These are phyloP conservation scores for Leptomonas pyrrhocoris DNA, from an alignment of 208 protist species.

Conservation along the genomic window DNA sequence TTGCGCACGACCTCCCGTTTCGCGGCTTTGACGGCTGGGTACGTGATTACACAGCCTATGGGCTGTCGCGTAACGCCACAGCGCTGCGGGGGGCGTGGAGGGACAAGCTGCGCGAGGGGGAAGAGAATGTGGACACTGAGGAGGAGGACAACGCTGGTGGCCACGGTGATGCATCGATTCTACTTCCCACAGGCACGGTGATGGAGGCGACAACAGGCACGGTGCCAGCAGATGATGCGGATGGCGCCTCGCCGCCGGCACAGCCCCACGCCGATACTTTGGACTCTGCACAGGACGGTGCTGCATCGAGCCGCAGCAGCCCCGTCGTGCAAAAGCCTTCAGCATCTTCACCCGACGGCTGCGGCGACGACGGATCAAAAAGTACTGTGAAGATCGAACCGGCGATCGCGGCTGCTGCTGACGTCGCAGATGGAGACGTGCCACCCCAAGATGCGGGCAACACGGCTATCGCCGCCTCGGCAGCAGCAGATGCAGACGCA, in stretches of 20 bases:
- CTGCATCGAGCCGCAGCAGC: not conserved
- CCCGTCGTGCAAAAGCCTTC: not conserved
- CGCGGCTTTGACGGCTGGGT: conserved; percentile 35
- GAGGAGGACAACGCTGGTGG: not conserved
- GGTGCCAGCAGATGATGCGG: not conserved
- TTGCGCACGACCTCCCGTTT: conserved; percentile 33
- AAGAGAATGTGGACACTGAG: not conserved
- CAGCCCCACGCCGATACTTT: not conserved
- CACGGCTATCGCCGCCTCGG: not conserved
- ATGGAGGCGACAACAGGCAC: not conserved
- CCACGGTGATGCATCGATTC: not conserved
- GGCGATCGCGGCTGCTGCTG: not conserved
- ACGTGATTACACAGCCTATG: conserved; percentile 48
- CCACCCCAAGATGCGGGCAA: not conserved
- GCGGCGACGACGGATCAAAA: not conserved
- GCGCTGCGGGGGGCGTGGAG: conserved; percentile 34
- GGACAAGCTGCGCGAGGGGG: conserved; percentile 33
- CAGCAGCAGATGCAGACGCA: too few relatives aligned
- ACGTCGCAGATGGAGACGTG: too few relatives aligned
- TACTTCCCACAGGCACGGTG: not conserved
- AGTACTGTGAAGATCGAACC: not conserved
- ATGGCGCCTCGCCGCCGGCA: not conserved
- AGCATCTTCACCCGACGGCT: not conserved
- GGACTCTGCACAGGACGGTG: not conserved
- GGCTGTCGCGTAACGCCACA: conserved; percentile 29